A percentile compares a stretch with the other conserved stretches of the same genome.
phyloP scores from a whole-genome alignment of 768 basidiomycete species.

The Xerocomellus chrysenteron region DNA sequence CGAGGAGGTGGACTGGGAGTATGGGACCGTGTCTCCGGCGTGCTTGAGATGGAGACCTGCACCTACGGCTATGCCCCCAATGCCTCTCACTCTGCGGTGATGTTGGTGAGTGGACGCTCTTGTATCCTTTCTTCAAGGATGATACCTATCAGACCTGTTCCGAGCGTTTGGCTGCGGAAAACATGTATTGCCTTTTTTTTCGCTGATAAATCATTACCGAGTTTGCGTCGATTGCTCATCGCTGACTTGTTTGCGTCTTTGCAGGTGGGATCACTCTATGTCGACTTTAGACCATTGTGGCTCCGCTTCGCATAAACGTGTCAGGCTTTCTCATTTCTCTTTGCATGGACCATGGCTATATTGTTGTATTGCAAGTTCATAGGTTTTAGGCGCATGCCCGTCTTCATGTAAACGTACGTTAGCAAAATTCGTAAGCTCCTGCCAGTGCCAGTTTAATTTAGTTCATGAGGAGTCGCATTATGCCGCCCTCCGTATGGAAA shows the following conservation, averaged over 20 bases:
- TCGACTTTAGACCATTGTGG: background rate
- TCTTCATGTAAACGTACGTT: conserved; percentile 12
- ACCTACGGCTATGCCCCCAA: conserved; percentile 59
- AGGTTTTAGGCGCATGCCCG: background rate
- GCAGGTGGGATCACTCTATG: conserved; percentile 4
- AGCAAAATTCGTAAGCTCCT: background rate
- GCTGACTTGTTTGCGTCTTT: conserved; percentile 4
- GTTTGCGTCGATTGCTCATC: background rate
- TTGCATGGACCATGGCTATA: conserved; percentile 16
- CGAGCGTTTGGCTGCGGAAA: conserved; percentile 58
- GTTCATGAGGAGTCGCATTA: background rate
- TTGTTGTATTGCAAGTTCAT: conserved; percentile 13
- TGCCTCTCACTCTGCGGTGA: conserved; percentile 28
- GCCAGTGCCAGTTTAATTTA: background rate
- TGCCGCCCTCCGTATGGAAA: background rate
- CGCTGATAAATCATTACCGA: conserved; percentile 20
- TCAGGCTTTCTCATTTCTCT: background rate
- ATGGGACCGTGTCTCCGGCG: conserved; percentile 48
- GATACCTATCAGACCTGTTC: conserved; percentile 82
- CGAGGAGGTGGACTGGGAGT: conserved; percentile 56
- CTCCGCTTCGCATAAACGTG: background rate
- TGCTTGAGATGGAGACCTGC: conserved; percentile 49
- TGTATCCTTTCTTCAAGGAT: conserved; percentile 40
- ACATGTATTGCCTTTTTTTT: conserved; percentile 62
- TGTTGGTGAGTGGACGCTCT: conserved; percentile 24